Percentiles rank a stretch among this genome's conserved stretches.
Conservation (phyloP, 805 yeast genomes). For the Saturnispora bothae region DNA sequence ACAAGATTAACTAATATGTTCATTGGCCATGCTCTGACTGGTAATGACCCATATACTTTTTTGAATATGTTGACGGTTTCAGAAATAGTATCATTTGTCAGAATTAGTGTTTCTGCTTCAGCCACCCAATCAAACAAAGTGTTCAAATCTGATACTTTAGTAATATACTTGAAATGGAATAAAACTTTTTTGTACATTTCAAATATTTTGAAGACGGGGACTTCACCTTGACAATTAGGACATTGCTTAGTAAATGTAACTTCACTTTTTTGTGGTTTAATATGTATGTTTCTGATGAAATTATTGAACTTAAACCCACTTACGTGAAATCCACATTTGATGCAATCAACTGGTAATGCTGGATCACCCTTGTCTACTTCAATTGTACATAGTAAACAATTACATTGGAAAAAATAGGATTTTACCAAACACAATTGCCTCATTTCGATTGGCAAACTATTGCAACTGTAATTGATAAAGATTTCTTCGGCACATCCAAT, state of each 20-base stretch:
- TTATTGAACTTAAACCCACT: slow-evolving; percentile 13
- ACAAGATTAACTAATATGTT: slow-evolving; percentile 11
- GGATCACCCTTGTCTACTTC: slow-evolving; percentile 15
- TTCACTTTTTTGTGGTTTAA: background rate
- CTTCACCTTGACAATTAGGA: slow-evolving; percentile 6
- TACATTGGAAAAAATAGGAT: slow-evolving; percentile 27
- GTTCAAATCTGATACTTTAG: background rate
- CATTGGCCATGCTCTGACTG: slow-evolving; percentile 19
- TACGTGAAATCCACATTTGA: slow-evolving; percentile 14
- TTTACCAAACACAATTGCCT: slow-evolving; percentile 21
- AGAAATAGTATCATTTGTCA: background rate
- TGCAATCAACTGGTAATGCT: slow-evolving; percentile 22
- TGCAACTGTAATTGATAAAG: background rate
- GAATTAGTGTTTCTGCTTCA: background rate
- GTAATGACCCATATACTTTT: slow-evolving; percentile 5
- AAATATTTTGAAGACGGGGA: background rate
- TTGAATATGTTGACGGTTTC: slow-evolving; percentile 3
- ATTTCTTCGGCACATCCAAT: background rate
- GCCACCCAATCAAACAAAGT: background rate
- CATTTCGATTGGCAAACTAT: slow-evolving; percentile 20
- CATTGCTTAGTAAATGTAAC: background rate
- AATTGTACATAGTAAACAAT: slow-evolving; percentile 22
- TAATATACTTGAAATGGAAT: background rate
- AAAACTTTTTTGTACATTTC: background rate
- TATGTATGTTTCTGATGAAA: background rate